Percentiles rank a stretch among this genome's conserved stretches.
Evolutionary conservation across 768 basidiomycete species (phyloP).

Genomic region (Mycena galericulata): DNA sequence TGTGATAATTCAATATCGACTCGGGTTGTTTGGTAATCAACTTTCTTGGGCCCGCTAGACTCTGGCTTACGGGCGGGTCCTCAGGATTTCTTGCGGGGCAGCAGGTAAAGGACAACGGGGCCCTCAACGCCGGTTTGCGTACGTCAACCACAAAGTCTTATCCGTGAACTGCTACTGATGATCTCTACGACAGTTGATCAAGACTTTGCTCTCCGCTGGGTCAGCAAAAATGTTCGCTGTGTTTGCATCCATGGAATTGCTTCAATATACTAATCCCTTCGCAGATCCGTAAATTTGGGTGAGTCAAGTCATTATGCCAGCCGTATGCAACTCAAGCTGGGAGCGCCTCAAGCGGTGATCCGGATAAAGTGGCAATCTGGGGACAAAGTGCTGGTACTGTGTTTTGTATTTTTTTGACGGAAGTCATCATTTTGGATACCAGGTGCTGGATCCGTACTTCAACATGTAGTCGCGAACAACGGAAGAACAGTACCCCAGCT

Average conservation of each 20-base stretch:
- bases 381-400: slow-evolving; percentile 47
- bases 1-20: slow-evolving; percentile 25
- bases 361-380: slow-evolving; percentile 54
- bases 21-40: not conserved
- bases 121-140: no score
- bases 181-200: no score
- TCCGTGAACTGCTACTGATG: not conserved
- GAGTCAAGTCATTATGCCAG: no score
- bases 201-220: no score
- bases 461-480: slow-evolving; percentile 46
- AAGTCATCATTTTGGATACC: not conserved
- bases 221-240: no score
- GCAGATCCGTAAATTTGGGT: no score
- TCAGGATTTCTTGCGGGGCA: no score
- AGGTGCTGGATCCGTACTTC: slow-evolving; percentile 49
- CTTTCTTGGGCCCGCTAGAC: not conserved
- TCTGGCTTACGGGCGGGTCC: no score
- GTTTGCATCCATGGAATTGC: no score
- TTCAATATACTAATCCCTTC: no score
- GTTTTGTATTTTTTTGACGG: not conserved
- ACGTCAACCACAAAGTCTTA: no score
- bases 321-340: not conserved
- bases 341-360: slow-evolving; percentile 44
- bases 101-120: no score
- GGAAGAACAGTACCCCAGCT: slow-evolving; percentile 44